Evolutionary conservation across 2,329 filamentous ascomycete genomes (phyloP), one percentile per base, ranked within the genome.

Genomic region (Aureobasidium pullulans): DNA sequence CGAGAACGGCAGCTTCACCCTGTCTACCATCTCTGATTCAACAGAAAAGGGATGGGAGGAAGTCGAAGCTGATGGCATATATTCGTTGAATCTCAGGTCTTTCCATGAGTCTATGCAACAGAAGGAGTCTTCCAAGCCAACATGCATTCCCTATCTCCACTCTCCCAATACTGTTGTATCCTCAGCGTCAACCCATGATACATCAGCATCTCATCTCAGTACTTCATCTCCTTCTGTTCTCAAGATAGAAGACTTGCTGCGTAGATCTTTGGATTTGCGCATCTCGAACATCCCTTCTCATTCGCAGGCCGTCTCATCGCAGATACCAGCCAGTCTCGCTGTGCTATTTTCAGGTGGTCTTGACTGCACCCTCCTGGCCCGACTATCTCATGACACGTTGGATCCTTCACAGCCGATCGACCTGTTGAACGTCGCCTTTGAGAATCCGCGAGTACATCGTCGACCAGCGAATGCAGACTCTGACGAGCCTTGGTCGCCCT

Each of bases 381-480:
- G 91, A 44, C 74, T 97, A 28, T 79, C 83, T 10, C 89, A 96
- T 69, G 87, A 96, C 11, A 73, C 95, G 2, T 70, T 97, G 2
- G 88, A 89, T 0, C 13, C 69, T 0, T 73, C 79, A 4, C 86
- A 95, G 67, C 77, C 81, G 1, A 85, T 99, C 62, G 94, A 97
- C 69, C 79, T 99, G 8, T 81, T 99, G 63, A 99, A 99, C 65
- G 93, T 99, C 47, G 94, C 93, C 0, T 99, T 99, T 68, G 90
- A 99, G 72, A 99, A 99, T 64, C 93, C 92, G 86, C 64, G 85
- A 81, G 61, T 84, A 64, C 66, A 84, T 76, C 15, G 72, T 70
- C 57, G 57, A 23, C 59, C 58, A 65, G 62, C 70, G 29, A 63
- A 66, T 11, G 60, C 49, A 42, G 66, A 70, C 1, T 62, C 62